Percentiles rank a stretch among this genome's conserved stretches.
Evolutionary conservation across 2,329 filamentous ascomycete species (phyloP).

Genomic region (Cladosporium austrohemisphaericum): DNA sequence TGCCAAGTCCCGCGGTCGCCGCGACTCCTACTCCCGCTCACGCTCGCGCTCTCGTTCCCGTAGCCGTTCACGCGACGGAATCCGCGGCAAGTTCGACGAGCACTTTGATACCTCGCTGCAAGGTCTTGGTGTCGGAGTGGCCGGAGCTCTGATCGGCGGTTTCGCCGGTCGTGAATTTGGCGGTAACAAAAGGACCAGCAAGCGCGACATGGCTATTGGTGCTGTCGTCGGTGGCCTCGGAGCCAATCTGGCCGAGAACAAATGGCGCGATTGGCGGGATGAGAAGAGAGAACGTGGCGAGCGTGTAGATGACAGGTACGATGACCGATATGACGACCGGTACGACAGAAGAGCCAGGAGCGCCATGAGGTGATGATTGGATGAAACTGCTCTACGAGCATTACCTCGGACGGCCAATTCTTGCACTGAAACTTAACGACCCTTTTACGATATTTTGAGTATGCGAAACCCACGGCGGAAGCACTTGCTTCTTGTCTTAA

Average conservation of each 20-base stretch:
- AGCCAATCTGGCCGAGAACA: slow-evolving; percentile 33
- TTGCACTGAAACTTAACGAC: too few relatives aligned
- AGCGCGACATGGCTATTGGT: slow-evolving; percentile 33
- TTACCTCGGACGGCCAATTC: too few relatives aligned
- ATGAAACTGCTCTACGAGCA: too few relatives aligned
- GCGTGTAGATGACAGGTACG: slow-evolving; percentile 4
- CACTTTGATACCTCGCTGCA: slow-evolving; percentile 32
- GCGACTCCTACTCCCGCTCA: slow-evolving; percentile 21
- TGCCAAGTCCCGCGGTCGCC: slow-evolving; percentile 21
- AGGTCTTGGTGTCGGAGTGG: slow-evolving; percentile 32
- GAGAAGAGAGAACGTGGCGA: slow-evolving; percentile 23
- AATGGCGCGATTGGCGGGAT: slow-evolving; percentile 28
- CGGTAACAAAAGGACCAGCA: slow-evolving; percentile 24
- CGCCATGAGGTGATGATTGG: not conserved
- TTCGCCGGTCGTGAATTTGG: slow-evolving; percentile 33
- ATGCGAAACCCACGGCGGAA: too few relatives aligned
- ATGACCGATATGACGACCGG: slow-evolving; percentile 15
- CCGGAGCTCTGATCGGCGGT: slow-evolving; percentile 34
- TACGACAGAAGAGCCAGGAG: slow-evolving; percentile 13
- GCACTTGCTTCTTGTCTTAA: too few relatives aligned
- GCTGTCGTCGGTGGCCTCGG: slow-evolving; percentile 34
- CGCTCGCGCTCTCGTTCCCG: slow-evolving; percentile 24
- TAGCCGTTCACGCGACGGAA: slow-evolving; percentile 24
- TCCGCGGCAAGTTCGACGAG: slow-evolving; percentile 30
- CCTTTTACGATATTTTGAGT: too few relatives aligned